Conservation (phyloP, 306 rosid species). For the Macrotyloma uniflorum region DNA sequence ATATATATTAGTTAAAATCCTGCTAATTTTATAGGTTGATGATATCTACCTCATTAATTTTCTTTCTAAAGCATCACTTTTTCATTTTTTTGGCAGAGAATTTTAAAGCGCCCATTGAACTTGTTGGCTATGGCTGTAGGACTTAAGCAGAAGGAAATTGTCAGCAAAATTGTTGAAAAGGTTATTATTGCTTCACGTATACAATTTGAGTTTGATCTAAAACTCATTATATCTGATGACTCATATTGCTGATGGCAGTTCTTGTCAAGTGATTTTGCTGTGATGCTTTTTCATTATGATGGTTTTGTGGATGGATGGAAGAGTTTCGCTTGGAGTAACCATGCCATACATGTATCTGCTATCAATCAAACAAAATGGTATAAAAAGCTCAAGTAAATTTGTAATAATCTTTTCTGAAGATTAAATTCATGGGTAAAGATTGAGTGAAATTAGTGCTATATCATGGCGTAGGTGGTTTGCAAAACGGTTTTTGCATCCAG, state of each 20-base stretch:
- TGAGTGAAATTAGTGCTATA: slow-evolving; percentile 16
- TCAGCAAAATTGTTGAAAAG: slow-evolving; percentile 72
- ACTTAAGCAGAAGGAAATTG: slow-evolving; percentile 75
- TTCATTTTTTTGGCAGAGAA: slow-evolving; percentile 45
- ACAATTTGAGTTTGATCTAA: slow-evolving; percentile 13
- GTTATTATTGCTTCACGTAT: slow-evolving; percentile 45
- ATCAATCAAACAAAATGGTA: slow-evolving; percentile 66
- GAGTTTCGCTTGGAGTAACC: slow-evolving; percentile 52
- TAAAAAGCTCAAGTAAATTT: slow-evolving; percentile 11
- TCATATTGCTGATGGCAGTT: slow-evolving; percentile 44
- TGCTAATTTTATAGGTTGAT: background rate
- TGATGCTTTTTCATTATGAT: slow-evolving; percentile 67
- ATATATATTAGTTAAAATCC: background rate
- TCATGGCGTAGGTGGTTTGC: slow-evolving; percentile 84
- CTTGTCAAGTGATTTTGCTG: slow-evolving; percentile 48
- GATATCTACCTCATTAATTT: background rate
- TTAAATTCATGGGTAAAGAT: slow-evolving; percentile 6
- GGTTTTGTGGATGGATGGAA: slow-evolving; percentile 58
- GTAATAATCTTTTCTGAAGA: background rate
- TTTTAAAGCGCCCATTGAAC: slow-evolving; percentile 53
- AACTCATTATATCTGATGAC: slow-evolving; percentile 26
- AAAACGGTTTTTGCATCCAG: slow-evolving; percentile 95
- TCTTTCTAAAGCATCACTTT: background rate
- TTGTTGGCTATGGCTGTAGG: slow-evolving; percentile 91
- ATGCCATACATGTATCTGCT: slow-evolving; percentile 58